Base-by-base conservation (phyloP, 495 filamentous ascomycete species). In the Amphirosellinia nigrospora region DNA sequence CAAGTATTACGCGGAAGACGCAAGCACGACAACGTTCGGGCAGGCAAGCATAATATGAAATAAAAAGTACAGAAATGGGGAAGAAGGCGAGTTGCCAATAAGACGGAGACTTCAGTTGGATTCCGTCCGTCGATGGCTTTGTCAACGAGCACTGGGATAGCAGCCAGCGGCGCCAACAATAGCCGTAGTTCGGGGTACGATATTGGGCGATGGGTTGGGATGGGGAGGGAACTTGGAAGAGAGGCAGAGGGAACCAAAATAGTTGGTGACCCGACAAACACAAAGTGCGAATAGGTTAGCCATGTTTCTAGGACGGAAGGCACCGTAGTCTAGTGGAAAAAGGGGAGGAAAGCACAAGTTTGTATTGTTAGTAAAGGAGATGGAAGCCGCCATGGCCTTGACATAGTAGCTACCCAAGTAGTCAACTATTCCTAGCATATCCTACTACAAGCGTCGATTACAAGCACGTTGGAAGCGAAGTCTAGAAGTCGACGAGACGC, bases 11-110 rank as follows among this genome's bases (percentile, higher is more conserved):
- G 48, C 23, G 55, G 15, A 38, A 70, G 30, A 61, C 62, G 36
- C 13, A 26, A 62, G 52, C 62, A 55, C 34, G 64, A 64, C 39
- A 23, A 50, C 21, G 38, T 53, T 36, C n/a, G 56, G 56, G 56
- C 11, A 39, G 32, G 28, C 28, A n/a, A 72, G 53, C 71, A 74
- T 68, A 74, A 53, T 70, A 78, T 76, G 72, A 73, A 71, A 72
- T 73, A 77, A 74, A 65, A 72, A 72, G 71, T 62, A 72, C 68
- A 73, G 66, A 68, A 62, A 68, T 66, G 66, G 52, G 62, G 39
- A 70, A 74, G 58, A 66, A 69, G 50, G 50, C 67, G 64, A 52
- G 39, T 55, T 67, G 58, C 63, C 41, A 60, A 68, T 73, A 64
- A 59, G 64, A 66, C 68, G 32, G 67, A 21, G 30, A 43, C 21